Conservation (phyloP, 306 rosid species). For the Vigna nakashimae region DNA sequence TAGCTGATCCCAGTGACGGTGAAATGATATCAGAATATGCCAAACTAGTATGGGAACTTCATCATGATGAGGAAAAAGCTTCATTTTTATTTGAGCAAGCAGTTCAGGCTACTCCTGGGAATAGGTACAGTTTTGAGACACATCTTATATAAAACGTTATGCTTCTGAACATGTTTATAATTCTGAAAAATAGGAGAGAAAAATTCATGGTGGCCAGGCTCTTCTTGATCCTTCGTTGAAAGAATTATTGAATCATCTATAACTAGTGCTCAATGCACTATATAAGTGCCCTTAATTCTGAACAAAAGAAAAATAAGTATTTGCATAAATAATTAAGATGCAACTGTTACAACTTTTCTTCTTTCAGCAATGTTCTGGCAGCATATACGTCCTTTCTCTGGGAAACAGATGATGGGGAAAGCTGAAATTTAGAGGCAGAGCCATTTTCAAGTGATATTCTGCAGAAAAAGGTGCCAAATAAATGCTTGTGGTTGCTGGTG, state of each 20-base stretch:
- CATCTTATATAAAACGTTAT: constrained; percentile 6
- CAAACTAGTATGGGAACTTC: constrained; percentile 78
- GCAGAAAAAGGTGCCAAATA: constrained; percentile 34
- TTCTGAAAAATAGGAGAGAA: neutral
- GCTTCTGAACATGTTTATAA: constrained; percentile 21
- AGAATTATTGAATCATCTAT: constrained; percentile 31
- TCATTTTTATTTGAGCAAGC: constrained; percentile 68
- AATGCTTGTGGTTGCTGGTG: constrained; percentile 21
- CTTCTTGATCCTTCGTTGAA: constrained; percentile 32
- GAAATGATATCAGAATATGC: constrained; percentile 72
- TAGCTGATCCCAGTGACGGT: constrained; percentile 73
- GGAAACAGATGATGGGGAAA: constrained; percentile 69
- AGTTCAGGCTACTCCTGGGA: constrained; percentile 57
- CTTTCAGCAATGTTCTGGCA: constrained; percentile 76
- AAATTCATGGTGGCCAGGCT: neutral
- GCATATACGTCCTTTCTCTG: constrained; percentile 86
- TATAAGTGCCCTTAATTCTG: constrained; percentile 18
- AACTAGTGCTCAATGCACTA: constrained; percentile 2
- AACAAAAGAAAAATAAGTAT: constrained; percentile 19
- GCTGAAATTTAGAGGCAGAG: constrained; percentile 44
- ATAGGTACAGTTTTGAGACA: constrained; percentile 59
- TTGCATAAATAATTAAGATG: constrained; percentile 9
- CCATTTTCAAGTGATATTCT: constrained; percentile 32
- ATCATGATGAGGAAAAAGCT: constrained; percentile 64
- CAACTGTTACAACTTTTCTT: constrained; percentile 38